These are phyloP conservation scores for Sugiyamaella pinicola DNA, from an alignment of 1,139 yeast species.

Conservation along the genomic window DNA sequence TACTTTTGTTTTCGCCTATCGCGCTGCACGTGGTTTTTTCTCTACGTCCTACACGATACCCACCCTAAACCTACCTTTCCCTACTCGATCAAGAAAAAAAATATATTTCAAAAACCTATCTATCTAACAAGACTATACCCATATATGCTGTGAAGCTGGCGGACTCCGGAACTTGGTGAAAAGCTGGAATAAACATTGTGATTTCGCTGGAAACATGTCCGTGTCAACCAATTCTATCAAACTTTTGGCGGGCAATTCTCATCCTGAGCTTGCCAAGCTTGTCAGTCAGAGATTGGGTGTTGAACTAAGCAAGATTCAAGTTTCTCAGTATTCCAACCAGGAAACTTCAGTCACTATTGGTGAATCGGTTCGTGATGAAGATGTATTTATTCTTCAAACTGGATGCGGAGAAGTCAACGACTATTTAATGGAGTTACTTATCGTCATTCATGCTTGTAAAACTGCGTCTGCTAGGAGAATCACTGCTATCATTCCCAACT, in stretches of 20 bases:
- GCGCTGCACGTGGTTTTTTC: slow-evolving; percentile 3
- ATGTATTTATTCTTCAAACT: slow-evolving; percentile 81
- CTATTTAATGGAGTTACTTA: slow-evolving; percentile 78
- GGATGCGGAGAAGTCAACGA: slow-evolving; percentile 91
- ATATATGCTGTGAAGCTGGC: background rate
- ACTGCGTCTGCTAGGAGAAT: slow-evolving; percentile 94
- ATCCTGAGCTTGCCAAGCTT: slow-evolving; percentile 78
- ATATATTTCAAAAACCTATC: background rate
- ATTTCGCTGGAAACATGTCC: slow-evolving; percentile 1
- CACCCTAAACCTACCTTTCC: background rate
- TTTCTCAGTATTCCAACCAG: slow-evolving; percentile 55
- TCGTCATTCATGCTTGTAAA: slow-evolving; percentile 92
- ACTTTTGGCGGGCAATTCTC: slow-evolving; percentile 86
- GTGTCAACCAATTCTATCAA: slow-evolving; percentile 58
- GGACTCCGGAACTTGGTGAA: no score
- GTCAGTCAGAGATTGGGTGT: slow-evolving; percentile 59
- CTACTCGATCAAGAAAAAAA: background rate
- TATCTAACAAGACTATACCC: background rate
- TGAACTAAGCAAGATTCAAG: slow-evolving; percentile 45
- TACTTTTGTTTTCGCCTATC: no score
- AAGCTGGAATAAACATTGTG: no score
- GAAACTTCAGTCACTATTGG: slow-evolving; percentile 93
- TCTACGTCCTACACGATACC: background rate
- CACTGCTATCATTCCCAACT: slow-evolving; percentile 92
- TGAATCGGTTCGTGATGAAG: slow-evolving; percentile 96